Base-by-base conservation (phyloP, 805 yeast genomes). In the Kluyveromyces lactis region DNA sequence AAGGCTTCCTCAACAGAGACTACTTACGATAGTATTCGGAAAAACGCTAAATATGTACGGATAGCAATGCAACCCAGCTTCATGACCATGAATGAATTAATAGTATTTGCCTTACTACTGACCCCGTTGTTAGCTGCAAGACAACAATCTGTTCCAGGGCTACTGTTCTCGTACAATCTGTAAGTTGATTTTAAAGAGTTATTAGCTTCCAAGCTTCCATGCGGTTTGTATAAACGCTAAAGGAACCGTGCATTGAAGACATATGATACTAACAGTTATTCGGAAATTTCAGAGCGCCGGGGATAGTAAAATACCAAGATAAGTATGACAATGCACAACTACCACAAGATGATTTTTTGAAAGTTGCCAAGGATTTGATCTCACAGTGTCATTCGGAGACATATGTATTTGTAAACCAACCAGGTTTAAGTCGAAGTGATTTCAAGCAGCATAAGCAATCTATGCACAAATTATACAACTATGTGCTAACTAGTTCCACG, bases 401-500 rank as follows among this genome's bases (percentile, higher is more conserved):
- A 0, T 79, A 77, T 46, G 54, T 81, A 3, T 56, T 80, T 23
- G 67, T 78, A 2, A 64, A 70, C 43, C 71, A 72, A 40, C 81
- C 81, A 3, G 79, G 79, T 2, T 51, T 78, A 40, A 52, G 56
- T 5, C 55, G 68, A 30, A 58, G 65, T 17, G 82, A 78, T 51
- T 69, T 75, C 24, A 55, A 58, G 18, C 41, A 64, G 26, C 67
- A 66, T 44, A 64, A 58, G 10, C 50, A 53, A 11, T 50, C 57
- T 12, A 77, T 79, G 66, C 67, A 64, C 2, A 65, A 70, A 42
- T 45, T 81, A 4, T 66, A 79, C 42, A 66, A 71, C 31, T 72
- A 75, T 50, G 52, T 78, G 44, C 58, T 67, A 17, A 62, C 68
- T 53, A 66, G 84, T n/a, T 79, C 87, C 4, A 75, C 85, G 0